phyloP scores from a whole-genome alignment of 768 basidiomycete genomes.

The Zangia roseola region DNA sequence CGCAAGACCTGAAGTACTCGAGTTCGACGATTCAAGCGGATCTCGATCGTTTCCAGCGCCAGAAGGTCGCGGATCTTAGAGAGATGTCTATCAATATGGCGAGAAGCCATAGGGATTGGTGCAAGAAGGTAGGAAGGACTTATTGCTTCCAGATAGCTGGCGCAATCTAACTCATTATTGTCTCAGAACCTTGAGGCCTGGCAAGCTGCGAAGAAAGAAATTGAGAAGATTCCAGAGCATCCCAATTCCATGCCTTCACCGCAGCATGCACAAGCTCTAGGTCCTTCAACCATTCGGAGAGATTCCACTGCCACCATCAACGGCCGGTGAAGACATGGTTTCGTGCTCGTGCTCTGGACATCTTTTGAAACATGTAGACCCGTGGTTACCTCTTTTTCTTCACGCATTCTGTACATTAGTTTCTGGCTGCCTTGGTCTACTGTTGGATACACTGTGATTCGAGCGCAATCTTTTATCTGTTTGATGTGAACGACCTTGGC shows the following conservation, averaged over 20 bases:
- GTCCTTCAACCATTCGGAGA: constrained; percentile 46
- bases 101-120: constrained; percentile 92
- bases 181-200: constrained; percentile 91
- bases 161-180: constrained; percentile 15
- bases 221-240: constrained; percentile 86
- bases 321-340: constrained; percentile 42
- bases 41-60: constrained; percentile 95
- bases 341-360: constrained; percentile 1
- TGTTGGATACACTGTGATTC: constrained; percentile 20
- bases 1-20: constrained; percentile 94
- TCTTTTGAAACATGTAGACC: constrained; percentile 9
- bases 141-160: constrained; percentile 1
- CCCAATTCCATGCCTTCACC: constrained; percentile 66
- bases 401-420: constrained; percentile 12
- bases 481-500: not conserved
- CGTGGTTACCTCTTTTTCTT: constrained; percentile 3
- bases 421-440: constrained; percentile 19
- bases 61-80: constrained; percentile 94
- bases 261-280: constrained; percentile 33
- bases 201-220: constrained; percentile 93
- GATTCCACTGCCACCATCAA: constrained; percentile 74
- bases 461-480: constrained; percentile 10
- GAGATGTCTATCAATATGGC: constrained; percentile 94
- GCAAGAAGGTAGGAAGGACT: constrained; percentile 75
- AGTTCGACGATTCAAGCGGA: constrained; percentile 97